Base-by-base conservation (phyloP, 202 grass and related monocot genomes). In the Hordeum pubiflorum region DNA sequence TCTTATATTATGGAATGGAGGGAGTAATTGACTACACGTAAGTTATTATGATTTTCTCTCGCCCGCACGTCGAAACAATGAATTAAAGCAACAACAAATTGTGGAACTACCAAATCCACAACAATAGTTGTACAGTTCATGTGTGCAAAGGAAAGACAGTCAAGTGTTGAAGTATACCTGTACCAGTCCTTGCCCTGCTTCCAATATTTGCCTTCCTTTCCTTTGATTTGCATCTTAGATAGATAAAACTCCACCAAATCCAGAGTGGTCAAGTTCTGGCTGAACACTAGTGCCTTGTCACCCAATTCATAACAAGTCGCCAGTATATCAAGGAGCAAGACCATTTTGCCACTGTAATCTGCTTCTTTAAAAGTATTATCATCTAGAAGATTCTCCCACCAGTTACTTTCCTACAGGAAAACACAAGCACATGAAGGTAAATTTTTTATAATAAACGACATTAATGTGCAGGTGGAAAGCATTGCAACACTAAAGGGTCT, bases 131-230 rank as follows among this genome's bases (percentile, higher is more conserved):
- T 40, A 60, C 52, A 62, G 56, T 78, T 69, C 24, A 34, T 26
- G n/a, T 78, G 18, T 32, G 32, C n/a, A 54, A 78, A 79, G 78
- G 27, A 81, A 82, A 67, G 40, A 9, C 24, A 40, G 64, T 77
- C n/a, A 60, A 39, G 27, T 67, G 58, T 29, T 3, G 43, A 68
- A 72, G 60, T 79, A 80, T 94, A 98, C 96, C 96, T 98, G 82
- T 94, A 98, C 96, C 96, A 98, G 85, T 98, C 92, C 82, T 93
- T 98, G 29, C 92, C 92, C 83, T 91, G 96, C 78, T 95, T 98
- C 96, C 96, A 98, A 54, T 69, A 68, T 83, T 95, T 98, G 26
- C 90, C 83, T 83, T 91, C 88, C 56, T 82, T 88, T 81, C 78
- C 90, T 78, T 89, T 98, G 48, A 86, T 82, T 63, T 82, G 88